phyloP scores from a whole-genome alignment of 352 stramenopile genomes.

The Saprolegnia parasitica region DNA sequence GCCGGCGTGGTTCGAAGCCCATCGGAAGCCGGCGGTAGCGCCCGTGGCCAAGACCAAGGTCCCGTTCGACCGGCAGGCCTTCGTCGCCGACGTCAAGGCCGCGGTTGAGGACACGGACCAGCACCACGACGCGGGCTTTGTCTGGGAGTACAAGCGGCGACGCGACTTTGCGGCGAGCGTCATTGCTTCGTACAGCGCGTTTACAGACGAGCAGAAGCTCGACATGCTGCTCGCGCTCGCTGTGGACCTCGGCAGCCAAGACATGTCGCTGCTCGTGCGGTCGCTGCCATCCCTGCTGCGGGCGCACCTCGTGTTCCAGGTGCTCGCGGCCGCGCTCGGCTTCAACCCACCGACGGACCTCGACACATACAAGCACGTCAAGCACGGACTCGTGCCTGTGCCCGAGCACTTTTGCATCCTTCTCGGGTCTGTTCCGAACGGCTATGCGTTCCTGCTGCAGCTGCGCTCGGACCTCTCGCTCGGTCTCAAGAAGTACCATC shows the following conservation, averaged over 20 bases:
- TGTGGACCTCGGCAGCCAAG: slow-evolving; percentile 70
- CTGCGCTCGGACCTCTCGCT: slow-evolving; percentile 59
- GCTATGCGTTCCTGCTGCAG: slow-evolving; percentile 66
- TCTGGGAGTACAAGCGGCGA: slow-evolving; percentile 73
- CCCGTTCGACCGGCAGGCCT: slow-evolving; percentile 16
- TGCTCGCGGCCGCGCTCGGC: slow-evolving; percentile 63
- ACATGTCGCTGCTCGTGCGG: slow-evolving; percentile 78
- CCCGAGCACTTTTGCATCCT: slow-evolving; percentile 78
- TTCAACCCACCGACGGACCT: slow-evolving; percentile 80
- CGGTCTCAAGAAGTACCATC: slow-evolving; percentile 48
- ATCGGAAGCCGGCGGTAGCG: background rate
- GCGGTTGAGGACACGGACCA: slow-evolving; percentile 20
- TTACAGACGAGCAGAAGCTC: slow-evolving; percentile 70
- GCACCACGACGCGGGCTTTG: slow-evolving; percentile 54
- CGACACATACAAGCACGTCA: slow-evolving; percentile 80
- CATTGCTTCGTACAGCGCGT: slow-evolving; percentile 64
- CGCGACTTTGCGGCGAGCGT: slow-evolving; percentile 53
- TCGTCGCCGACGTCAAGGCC: slow-evolving; percentile 23
- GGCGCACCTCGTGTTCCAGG: slow-evolving; percentile 76
- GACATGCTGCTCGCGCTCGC: slow-evolving; percentile 74
- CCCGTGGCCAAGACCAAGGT: slow-evolving; percentile 5
- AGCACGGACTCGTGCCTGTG: slow-evolving; percentile 72
- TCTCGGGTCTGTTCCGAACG: slow-evolving; percentile 59
- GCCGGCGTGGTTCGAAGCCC: slow-evolving; percentile 15
- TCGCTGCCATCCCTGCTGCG: slow-evolving; percentile 68